Evolutionary conservation across 805 yeast genomes (phyloP).

Genomic region (Aciculoconidium aculeatum): DNA sequence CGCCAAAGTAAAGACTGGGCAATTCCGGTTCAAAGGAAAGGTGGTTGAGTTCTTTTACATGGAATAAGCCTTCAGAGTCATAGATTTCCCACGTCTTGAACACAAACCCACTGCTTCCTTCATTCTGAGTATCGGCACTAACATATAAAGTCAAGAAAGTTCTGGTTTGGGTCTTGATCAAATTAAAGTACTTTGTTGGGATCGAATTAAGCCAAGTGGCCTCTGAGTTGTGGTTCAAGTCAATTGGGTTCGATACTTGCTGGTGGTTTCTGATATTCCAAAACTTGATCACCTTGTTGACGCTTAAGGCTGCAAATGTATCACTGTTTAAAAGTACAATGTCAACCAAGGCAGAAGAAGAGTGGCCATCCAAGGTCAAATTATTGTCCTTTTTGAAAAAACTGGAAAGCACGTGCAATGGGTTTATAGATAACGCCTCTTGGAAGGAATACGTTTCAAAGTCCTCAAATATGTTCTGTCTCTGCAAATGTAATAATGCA

Average conservation of each 20-base stretch:
- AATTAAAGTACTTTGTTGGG: conserved; percentile 26
- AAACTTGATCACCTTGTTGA: conserved; percentile 47
- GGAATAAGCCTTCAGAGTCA: conserved; percentile 3
- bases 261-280: conserved; percentile 49
- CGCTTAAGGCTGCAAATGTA: conserved; percentile 45
- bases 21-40: conserved; percentile 16
- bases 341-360: conserved; percentile 39
- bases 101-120: conserved; percentile 13
- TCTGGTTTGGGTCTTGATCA: conserved; percentile 7
- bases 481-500: conserved; percentile 54
- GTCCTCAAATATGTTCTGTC: conserved; percentile 22
- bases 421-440: conserved; percentile 36
- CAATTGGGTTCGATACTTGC: conserved; percentile 12
- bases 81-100: conserved; percentile 21
- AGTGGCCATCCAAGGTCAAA: conserved; percentile 29
- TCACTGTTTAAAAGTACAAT: conserved; percentile 30
- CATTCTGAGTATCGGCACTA: conserved; percentile 11
- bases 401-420: conserved; percentile 23
- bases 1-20: conserved; percentile 8
- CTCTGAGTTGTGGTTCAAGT: conserved; percentile 9
- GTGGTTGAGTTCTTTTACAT: conserved; percentile 9
- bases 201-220: conserved; percentile 23
- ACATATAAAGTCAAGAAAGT: conserved; percentile 14
- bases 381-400: conserved; percentile 12
- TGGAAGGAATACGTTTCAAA: conserved; percentile 46